phyloP scores from a whole-genome alignment of 192 early-diverging fungal genomes.

The Backusella psychrophila region DNA sequence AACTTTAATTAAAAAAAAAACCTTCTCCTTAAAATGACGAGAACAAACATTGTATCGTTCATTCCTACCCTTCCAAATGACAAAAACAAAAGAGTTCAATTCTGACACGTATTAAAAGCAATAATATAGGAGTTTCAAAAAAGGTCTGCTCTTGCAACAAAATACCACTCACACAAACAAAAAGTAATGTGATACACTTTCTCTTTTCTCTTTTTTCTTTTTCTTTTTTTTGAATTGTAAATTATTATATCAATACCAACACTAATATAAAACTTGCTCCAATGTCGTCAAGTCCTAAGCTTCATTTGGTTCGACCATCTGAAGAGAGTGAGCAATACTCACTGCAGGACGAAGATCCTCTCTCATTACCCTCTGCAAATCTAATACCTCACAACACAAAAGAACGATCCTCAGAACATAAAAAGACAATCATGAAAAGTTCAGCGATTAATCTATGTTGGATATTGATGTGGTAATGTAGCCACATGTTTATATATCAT shows the following conservation, averaged over 20 bases:
- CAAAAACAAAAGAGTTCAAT: neutral
- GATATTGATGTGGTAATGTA: conserved; percentile 28
- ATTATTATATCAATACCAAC: neutral
- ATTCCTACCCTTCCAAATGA: no score
- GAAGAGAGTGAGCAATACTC: conserved; percentile 13
- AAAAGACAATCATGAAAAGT: conserved; percentile 12
- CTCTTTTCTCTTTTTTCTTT: no score
- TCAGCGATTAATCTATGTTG: conserved; percentile 22
- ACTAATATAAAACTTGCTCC: neutral
- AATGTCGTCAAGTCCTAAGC: conserved; percentile 9
- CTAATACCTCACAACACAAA: neutral
- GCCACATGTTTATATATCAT: neutral
- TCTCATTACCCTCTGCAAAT: neutral
- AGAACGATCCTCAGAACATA: neutral
- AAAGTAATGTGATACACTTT: no score
- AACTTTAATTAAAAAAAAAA: no score
- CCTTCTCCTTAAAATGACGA: no score
- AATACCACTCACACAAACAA: no score
- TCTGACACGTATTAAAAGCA: neutral
- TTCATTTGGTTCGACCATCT: neutral
- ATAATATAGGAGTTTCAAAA: neutral
- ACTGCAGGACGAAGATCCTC: conserved; percentile 4
- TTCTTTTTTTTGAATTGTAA: no score
- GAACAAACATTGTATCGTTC: no score
- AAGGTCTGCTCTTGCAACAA: neutral